Conservation (phyloP, 73 alveolate genomes). For the Paramecium sonneborni region DNA sequence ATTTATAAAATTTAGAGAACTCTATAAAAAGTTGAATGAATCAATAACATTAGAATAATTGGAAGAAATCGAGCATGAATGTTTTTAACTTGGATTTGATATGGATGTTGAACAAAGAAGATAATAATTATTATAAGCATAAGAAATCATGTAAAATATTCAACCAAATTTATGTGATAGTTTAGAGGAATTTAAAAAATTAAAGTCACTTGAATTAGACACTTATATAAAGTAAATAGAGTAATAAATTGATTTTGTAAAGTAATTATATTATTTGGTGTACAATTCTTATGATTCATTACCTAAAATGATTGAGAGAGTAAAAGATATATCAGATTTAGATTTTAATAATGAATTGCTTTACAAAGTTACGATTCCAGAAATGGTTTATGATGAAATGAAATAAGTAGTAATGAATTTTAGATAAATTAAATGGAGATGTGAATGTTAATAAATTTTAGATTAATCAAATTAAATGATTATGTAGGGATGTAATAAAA, state of each 20-base stretch:
- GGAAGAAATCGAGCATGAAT: neutral
- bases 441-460: neutral
- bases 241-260: neutral
- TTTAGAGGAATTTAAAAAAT: neutral
- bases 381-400: neutral
- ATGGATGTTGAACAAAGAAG: conserved; percentile 8
- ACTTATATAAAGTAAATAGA: neutral
- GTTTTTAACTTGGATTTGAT: neutral
- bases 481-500: neutral
- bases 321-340: neutral
- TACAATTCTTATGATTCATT: neutral
- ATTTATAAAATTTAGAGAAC: neutral
- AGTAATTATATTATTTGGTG: neutral
- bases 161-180: neutral
- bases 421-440: neutral
- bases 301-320: neutral
- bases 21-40: neutral
- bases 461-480: neutral
- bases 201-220: neutral
- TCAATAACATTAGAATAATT: neutral
- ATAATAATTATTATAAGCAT: neutral
- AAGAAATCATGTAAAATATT: neutral
- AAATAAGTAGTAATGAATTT: neutral
- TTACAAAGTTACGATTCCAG: neutral
- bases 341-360: neutral